Base-by-base conservation (phyloP, 2,329 filamentous ascomycete species). In the Didymella keratinophila region DNA sequence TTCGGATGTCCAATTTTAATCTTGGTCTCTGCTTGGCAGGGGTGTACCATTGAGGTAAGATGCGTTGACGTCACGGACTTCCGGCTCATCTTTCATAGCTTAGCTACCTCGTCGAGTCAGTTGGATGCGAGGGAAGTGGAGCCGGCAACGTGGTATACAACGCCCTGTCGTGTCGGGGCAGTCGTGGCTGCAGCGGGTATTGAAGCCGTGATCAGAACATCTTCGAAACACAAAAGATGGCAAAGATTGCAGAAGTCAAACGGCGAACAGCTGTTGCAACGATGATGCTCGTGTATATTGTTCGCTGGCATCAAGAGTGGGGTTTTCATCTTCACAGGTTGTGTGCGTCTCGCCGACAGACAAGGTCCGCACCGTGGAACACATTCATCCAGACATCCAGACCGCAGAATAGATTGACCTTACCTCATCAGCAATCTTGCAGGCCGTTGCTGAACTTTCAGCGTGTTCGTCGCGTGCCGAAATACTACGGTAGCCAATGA, bases 401-500 rank as follows among this genome's bases (percentile, higher is more conserved):
- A 58, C 55, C 44, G 23, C 20, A 16, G 37, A 37, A 44, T 37
- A 58, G 27, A 52, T 43, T 52, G 55, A 20, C 55, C 30, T 58
- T 52, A 52, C 42, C 55, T 58, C 49, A 52, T 49, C 37, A 43
- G 49, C 37, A 58, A 58, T 58, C 41, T 58, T 44, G 44, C 56
- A 61, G 43, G 47, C 57, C 44, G 42, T 51, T 42, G 30, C 42
- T 48, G 44, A 51, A 37, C 51, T 50, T 44, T 50, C 44, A 55
- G 61, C 52, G 58, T 54, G 49, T 25, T 50, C 36, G 49, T 64
- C 51, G 65, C 57, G 56, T 64, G 55, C 36, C 49, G 46, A 34
- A 36, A 23, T 21, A 20, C 25, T 32, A 6, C n/a, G 14, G 20
- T n/a, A 28, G 44, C 61, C 50, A 64, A 65, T 66, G 21, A 36